Evolutionary conservation across 129 eudicot species (phyloP).

Genomic region (Chrysanthemum makinoi): DNA sequence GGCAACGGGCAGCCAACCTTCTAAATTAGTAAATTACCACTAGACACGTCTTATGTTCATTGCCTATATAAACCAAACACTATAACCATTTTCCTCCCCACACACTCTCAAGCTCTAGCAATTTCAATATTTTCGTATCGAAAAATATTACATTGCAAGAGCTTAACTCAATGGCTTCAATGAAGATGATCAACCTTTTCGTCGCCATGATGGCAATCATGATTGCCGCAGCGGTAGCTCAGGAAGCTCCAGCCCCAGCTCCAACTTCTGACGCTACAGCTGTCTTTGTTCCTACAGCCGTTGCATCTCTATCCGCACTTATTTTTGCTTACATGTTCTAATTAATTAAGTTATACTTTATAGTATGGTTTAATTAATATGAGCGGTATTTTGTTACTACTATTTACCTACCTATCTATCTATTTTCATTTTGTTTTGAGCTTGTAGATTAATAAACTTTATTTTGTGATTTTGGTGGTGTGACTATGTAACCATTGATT

Average conservation of each 20-base stretch:
- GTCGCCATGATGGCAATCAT: constrained; percentile 15
- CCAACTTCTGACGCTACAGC: constrained; percentile 29
- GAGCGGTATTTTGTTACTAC: not conserved
- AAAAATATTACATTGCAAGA: not conserved
- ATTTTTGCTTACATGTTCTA: constrained; percentile 29
- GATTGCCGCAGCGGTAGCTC: constrained; percentile 26
- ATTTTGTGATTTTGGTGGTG: constrained; percentile 14
- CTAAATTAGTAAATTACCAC: not conserved
- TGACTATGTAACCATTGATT: constrained; percentile 19
- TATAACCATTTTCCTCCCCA: constrained; percentile 8
- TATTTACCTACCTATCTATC: constrained; percentile 13
- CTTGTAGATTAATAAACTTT: constrained; percentile 22
- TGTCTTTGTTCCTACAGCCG: constrained; percentile 17
- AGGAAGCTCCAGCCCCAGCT: constrained; percentile 36
- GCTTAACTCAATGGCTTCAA: constrained; percentile 22
- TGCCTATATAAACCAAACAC: constrained; percentile 23
- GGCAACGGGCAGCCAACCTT: constrained; percentile 14
- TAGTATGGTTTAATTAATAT: not conserved
- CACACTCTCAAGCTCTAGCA: constrained; percentile 11
- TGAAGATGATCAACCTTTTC: constrained; percentile 30
- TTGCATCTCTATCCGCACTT: constrained; percentile 29
- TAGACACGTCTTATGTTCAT: constrained; percentile 8
- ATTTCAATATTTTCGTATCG: not conserved
- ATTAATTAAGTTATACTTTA: not conserved
- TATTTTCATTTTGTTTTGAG: constrained; percentile 1